These are phyloP conservation scores for Starmerella stigmatis DNA, from an alignment of 805 yeast genomes.

Conservation along the genomic window DNA sequence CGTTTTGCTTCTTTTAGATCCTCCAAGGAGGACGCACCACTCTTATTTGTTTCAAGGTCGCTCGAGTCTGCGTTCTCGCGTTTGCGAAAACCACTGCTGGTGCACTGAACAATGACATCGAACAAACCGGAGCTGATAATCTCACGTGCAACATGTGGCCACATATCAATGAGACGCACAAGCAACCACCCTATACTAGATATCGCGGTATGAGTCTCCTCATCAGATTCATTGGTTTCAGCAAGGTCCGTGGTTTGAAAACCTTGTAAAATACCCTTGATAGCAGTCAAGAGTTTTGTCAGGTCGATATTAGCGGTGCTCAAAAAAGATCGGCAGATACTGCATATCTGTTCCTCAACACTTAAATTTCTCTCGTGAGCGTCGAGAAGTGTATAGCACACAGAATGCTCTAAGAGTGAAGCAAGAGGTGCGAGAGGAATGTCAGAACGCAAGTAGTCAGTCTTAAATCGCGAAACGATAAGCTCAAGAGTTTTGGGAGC, in stretches of 20 bases:
- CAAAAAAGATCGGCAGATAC: not conserved
- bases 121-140: not conserved
- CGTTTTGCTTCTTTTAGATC: not conserved
- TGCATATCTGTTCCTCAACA: not conserved
- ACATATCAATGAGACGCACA: not conserved
- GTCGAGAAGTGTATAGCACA: not conserved
- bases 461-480: not conserved
- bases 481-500: not conserved
- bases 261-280: not conserved
- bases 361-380: not conserved
- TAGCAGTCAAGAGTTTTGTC: not conserved
- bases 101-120: not conserved
- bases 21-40: not conserved
- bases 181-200: slow-evolving; percentile 1
- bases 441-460: not conserved
- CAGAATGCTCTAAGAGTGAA: not conserved
- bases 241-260: not conserved
- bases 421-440: not conserved
- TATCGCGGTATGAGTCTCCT: not conserved
- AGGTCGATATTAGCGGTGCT: not conserved
- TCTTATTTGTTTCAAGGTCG: not conserved
- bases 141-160: not conserved
- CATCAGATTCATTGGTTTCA: not conserved
- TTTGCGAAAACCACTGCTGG: not conserved
- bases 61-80: not conserved